phyloP scores from a whole-genome alignment of 2,329 filamentous ascomycete species.

The Colletotrichum karsti region DNA sequence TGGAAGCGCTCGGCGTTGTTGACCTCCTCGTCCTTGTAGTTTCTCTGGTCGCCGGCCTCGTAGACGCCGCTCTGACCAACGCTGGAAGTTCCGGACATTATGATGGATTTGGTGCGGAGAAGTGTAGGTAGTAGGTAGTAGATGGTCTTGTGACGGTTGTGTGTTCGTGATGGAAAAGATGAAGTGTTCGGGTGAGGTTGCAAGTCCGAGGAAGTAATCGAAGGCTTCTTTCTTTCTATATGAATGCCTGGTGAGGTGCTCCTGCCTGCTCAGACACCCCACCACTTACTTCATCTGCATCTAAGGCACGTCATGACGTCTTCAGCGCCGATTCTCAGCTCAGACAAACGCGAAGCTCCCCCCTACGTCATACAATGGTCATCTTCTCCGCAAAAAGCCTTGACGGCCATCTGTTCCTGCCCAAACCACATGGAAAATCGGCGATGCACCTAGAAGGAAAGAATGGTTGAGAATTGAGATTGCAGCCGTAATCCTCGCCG shows the following conservation, averaged over 20 bases:
- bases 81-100: conserved; percentile 60
- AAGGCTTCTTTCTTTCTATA: background rate
- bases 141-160: background rate
- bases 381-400: conserved; percentile 22
- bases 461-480: background rate
- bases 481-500: background rate
- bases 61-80: conserved; percentile 75
- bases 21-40: conserved; percentile 56
- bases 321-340: conserved; percentile 22
- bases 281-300: conserved; percentile 2
- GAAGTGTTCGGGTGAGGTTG: background rate
- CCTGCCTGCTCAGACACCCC: background rate
- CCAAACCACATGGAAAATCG: conserved; percentile 15
- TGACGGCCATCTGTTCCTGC: background rate
- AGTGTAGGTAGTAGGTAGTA: background rate
- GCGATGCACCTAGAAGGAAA: conserved; percentile 4
- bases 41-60: conserved; percentile 81
- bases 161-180: background rate
- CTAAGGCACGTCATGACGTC: conserved; percentile 24
- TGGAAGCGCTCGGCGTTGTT: conserved; percentile 68
- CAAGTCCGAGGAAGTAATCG: background rate
- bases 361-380: conserved; percentile 23
- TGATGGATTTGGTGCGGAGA: conserved; percentile 9
- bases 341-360: conserved; percentile 12
- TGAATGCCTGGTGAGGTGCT: background rate